These are phyloP conservation scores for Epithemia pelagica DNA, from an alignment of 108 stramenopile species.

Conservation along the genomic window DNA sequence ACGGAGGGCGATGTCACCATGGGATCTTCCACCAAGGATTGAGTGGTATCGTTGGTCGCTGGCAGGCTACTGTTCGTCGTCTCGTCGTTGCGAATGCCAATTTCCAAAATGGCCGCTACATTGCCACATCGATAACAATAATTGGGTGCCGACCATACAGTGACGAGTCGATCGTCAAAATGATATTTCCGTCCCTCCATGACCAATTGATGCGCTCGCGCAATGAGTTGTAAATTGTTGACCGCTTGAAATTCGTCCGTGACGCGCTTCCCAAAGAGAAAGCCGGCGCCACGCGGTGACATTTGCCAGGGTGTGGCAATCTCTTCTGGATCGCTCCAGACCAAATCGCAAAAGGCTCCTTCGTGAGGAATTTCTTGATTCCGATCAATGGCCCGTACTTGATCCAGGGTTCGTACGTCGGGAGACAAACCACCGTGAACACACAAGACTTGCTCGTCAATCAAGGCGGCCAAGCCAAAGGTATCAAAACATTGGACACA, in stretches of 20 bases:
- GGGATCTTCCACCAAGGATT: slow-evolving; percentile 1
- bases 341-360: slow-evolving; percentile 98
- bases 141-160: slow-evolving; percentile 95
- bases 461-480: slow-evolving; percentile 94
- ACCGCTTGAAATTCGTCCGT: slow-evolving; percentile 91
- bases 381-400: slow-evolving; percentile 89
- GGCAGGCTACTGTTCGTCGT: neutral
- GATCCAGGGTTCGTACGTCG: slow-evolving; percentile 90
- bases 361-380: slow-evolving; percentile 99
- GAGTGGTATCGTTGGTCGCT: slow-evolving; percentile 2
- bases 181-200: slow-evolving; percentile 93
- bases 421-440: slow-evolving; percentile 96
- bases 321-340: slow-evolving; percentile 99
- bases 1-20: neutral
- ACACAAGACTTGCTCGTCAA: slow-evolving; percentile 89
- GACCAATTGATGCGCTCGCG: slow-evolving; percentile 96
- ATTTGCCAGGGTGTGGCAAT: slow-evolving; percentile 58
- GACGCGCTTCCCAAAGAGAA: slow-evolving; percentile 85
- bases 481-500: slow-evolving; percentile 87
- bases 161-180: slow-evolving; percentile 76
- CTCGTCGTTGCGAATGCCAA: slow-evolving; percentile 47
- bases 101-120: slow-evolving; percentile 89
- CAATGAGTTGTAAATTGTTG: slow-evolving; percentile 84
- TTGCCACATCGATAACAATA: slow-evolving; percentile 98
- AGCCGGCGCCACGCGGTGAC: slow-evolving; percentile 87